Evolutionary conservation across 352 stramenopile species (phyloP).

Genomic region (Elongisporangium prolatum): DNA sequence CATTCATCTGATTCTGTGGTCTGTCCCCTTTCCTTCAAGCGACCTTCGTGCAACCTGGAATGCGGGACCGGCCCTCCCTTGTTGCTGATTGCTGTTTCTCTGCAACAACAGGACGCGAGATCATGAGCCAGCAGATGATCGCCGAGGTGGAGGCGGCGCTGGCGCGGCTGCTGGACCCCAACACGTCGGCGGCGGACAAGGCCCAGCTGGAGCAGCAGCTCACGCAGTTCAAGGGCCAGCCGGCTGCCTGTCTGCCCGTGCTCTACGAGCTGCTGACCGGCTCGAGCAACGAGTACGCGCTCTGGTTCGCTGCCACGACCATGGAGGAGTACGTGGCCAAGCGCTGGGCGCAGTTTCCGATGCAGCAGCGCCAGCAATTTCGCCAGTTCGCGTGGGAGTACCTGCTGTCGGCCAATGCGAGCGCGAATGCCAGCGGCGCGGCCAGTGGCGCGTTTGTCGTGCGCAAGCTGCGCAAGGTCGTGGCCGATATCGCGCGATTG

Average conservation of each 20-base stretch:
- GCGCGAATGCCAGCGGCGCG: slow-evolving; percentile 1
- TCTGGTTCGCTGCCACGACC: slow-evolving; percentile 72
- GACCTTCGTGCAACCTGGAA: no score
- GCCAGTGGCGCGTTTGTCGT: slow-evolving; percentile 48
- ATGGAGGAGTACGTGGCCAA: slow-evolving; percentile 73
- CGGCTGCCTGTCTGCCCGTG: slow-evolving; percentile 51
- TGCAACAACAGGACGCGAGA: no score
- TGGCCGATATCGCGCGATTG: slow-evolving; percentile 61
- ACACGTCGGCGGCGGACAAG: slow-evolving; percentile 41
- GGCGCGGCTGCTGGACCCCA: slow-evolving; percentile 46
- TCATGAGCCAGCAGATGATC: slow-evolving; percentile 24
- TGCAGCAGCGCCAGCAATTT: slow-evolving; percentile 34
- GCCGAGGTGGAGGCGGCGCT: slow-evolving; percentile 60
- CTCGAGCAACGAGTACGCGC: slow-evolving; percentile 66
- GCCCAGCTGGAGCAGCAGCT: slow-evolving; percentile 56
- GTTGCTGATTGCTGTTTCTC: no score
- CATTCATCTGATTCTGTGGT: no score
- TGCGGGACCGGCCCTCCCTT: no score
- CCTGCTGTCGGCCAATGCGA: slow-evolving; percentile 18
- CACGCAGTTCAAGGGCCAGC: slow-evolving; percentile 48
- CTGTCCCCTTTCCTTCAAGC: no score
- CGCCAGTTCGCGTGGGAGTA: slow-evolving; percentile 70
- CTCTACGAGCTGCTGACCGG: slow-evolving; percentile 53
- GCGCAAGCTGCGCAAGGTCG: slow-evolving; percentile 66
- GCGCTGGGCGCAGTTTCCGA: slow-evolving; percentile 42